Conservation (phyloP, 371 early-diverging fungal genomes). For the Coemansia linderi region DNA sequence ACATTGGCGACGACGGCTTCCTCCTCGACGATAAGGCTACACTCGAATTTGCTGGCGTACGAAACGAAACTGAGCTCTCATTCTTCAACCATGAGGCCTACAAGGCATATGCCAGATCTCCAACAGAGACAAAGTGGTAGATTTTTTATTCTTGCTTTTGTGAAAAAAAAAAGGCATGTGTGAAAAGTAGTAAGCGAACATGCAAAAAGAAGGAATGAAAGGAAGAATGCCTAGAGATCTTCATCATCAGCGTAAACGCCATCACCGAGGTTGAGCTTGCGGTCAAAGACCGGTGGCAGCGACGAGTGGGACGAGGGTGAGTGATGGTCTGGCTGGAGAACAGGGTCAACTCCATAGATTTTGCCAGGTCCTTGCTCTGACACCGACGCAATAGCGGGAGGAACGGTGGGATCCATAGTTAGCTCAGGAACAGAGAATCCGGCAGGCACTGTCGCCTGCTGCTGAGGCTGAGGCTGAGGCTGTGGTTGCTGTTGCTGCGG, state of each 20-base stretch:
- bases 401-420: not conserved
- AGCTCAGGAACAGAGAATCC: not conserved
- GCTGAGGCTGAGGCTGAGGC: not conserved
- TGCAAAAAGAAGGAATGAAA: not conserved
- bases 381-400: not conserved
- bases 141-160: not conserved
- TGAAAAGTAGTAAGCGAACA: not conserved
- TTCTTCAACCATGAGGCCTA: constrained; percentile 78
- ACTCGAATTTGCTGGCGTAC: constrained; percentile 42
- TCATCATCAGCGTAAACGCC: not conserved
- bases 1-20: constrained; percentile 77
- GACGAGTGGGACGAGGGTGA: not conserved
- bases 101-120: constrained; percentile 70
- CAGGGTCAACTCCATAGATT: not conserved
- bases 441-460: not conserved
- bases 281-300: not conserved
- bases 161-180: not conserved
- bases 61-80: constrained; percentile 85
- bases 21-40: constrained; percentile 59
- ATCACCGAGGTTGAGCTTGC: not conserved
- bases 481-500: not conserved
- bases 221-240: not conserved
- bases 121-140: constrained; percentile 85
- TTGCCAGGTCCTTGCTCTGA: not conserved
- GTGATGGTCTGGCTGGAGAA: not conserved